A percentile compares a stretch with the other conserved stretches of the same genome.
Conservation (phyloP, 352 stramenopile species). For the Phytophthora podocarpi region DNA sequence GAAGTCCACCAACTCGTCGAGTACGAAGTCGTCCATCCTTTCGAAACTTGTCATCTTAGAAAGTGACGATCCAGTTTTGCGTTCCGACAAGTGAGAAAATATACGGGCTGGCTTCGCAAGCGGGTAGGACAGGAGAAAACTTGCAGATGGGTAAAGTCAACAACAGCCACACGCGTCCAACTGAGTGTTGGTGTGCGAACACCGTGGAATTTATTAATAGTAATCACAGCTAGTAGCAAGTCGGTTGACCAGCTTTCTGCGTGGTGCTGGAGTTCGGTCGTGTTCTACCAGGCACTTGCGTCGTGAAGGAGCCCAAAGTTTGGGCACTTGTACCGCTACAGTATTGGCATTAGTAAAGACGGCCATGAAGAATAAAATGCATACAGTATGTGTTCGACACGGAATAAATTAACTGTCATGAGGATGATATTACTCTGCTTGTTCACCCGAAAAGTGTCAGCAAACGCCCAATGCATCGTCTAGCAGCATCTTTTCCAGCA, state of each 20-base stretch:
- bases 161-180: slow-evolving; percentile 6
- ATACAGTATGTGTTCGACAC: too few species aligned
- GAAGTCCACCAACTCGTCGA: slow-evolving; percentile 37
- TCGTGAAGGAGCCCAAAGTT: too few species aligned
- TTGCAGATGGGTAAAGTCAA: slow-evolving; percentile 13
- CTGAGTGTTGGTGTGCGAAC: slow-evolving; percentile 21
- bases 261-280: not conserved
- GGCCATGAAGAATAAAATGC: too few species aligned
- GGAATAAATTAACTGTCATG: too few species aligned
- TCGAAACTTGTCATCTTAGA: slow-evolving; percentile 26
- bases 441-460: slow-evolving; percentile 35
- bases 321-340: too few species aligned
- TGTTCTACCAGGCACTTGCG: too few species aligned
- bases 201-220: too few species aligned
- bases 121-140: slow-evolving; percentile 28
- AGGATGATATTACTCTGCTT: too few species aligned
- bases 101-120: slow-evolving; percentile 8
- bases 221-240: too few species aligned
- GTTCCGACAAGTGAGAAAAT: not conserved
- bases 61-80: slow-evolving; percentile 3
- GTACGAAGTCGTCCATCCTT: slow-evolving; percentile 31
- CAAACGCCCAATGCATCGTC: slow-evolving; percentile 27
- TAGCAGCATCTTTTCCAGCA: slow-evolving; percentile 28
- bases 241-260: not conserved
- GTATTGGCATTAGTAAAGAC: too few species aligned